Evolutionary conservation across 1,284 basidiomycete genomes (phyloP).

Genomic region (Ustilago trichophora): DNA sequence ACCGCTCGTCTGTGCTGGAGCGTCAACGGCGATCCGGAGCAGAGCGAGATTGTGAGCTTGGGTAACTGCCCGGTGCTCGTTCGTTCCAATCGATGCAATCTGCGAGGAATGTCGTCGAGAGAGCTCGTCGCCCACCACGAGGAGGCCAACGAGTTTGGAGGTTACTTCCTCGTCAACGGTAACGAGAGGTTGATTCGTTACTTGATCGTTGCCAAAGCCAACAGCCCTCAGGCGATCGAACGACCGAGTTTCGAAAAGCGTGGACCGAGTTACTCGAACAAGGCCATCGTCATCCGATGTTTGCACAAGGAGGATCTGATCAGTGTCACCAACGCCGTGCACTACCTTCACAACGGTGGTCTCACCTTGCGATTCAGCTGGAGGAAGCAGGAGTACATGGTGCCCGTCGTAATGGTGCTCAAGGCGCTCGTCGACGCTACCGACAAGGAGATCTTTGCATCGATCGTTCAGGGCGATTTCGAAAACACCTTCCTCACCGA

Average conservation of each 20-base stretch:
- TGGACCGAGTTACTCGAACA: conserved; percentile 91
- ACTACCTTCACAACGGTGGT: conserved; percentile 95
- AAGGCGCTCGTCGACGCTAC: conserved; percentile 91
- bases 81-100: conserved; percentile 93
- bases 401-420: conserved; percentile 94
- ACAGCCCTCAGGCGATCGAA: conserved; percentile 86
- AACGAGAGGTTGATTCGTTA: conserved; percentile 99
- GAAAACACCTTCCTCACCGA: conserved; percentile 97
- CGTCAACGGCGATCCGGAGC: conserved; percentile 77
- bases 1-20: conserved; percentile 89
- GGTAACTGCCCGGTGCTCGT: conserved; percentile 96
- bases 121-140: conserved; percentile 90
- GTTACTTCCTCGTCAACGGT: conserved; percentile 98
- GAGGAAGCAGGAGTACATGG: conserved; percentile 98
- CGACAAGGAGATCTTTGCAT: conserved; percentile 97
- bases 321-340: conserved; percentile 84
- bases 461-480: conserved; percentile 96
- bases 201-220: conserved; percentile 87
- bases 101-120: conserved; percentile 82
- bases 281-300: conserved; percentile 94
- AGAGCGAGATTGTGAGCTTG: conserved; percentile 84
- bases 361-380: conserved; percentile 95
- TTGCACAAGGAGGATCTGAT: conserved; percentile 71
- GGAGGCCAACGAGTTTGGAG: conserved; percentile 97
- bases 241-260: conserved; percentile 88